Conservation (phyloP, 768 basidiomycete species). For the Mycena amicta region DNA sequence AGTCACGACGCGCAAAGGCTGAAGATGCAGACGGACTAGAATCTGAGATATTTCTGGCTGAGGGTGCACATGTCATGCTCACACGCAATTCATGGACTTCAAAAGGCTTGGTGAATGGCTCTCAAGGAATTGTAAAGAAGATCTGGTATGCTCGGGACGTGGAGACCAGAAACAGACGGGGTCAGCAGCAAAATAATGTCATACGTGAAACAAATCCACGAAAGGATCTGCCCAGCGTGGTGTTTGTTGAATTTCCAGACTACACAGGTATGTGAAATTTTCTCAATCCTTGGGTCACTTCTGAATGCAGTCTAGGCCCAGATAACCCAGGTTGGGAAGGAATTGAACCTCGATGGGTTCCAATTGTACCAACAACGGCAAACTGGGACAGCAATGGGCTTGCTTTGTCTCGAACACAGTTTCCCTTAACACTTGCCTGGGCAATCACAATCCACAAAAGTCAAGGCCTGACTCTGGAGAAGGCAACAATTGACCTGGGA, state of each 20-base stretch:
- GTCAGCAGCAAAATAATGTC: neutral
- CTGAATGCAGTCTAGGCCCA: slow-evolving; percentile 35
- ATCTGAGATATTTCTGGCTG: neutral
- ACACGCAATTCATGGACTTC: neutral
- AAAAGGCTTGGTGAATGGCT: slow-evolving; percentile 1
- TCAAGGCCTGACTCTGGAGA: slow-evolving; percentile 3
- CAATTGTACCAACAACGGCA: neutral
- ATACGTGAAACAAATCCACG: neutral
- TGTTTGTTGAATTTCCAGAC: neutral
- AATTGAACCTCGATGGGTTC: neutral
- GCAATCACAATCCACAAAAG: slow-evolving; percentile 1
- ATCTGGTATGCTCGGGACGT: neutral
- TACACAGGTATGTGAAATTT: slow-evolving; percentile 1
- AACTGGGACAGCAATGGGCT: neutral
- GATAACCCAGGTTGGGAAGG: neutral
- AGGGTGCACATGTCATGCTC: neutral
- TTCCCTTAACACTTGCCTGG: neutral
- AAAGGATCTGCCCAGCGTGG: slow-evolving; percentile 1
- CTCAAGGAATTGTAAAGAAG: slow-evolving; percentile 3
- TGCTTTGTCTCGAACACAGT: neutral
- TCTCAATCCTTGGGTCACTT: slow-evolving; percentile 43
- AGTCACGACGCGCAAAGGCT: neutral
- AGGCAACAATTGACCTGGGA: too few species aligned
- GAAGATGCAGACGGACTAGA: slow-evolving; percentile 5
- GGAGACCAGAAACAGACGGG: too few species aligned